Evolutionary conservation across 257 asterid species (phyloP).

Genomic region (Voacanga thouarsii): DNA sequence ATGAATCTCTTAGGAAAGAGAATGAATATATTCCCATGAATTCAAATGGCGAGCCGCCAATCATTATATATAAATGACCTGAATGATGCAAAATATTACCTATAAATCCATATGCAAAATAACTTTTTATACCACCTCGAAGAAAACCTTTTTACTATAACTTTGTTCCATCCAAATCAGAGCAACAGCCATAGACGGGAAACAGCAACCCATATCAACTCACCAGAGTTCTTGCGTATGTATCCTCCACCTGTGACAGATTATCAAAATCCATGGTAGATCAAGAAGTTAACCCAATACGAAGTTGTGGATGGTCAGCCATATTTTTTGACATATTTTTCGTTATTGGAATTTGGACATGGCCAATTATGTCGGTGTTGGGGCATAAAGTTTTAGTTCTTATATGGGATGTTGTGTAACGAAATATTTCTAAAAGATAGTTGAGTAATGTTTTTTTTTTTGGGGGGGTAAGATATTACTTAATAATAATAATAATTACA

Average conservation of each 20-base stretch:
- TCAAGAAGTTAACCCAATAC: constrained; percentile 33
- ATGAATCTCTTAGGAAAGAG: background rate
- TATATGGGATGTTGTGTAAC: constrained; percentile 53
- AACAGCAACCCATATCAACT: background rate
- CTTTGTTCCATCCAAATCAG: constrained; percentile 35
- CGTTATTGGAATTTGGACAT: constrained; percentile 42
- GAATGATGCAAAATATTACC: constrained; percentile 1
- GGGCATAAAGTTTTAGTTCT: constrained; percentile 33
- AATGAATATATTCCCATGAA: no score
- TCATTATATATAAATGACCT: background rate
- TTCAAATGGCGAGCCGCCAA: no score
- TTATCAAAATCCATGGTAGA: constrained; percentile 45
- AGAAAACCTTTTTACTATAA: constrained; percentile 41
- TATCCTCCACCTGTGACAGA: constrained; percentile 30
- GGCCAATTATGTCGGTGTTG: constrained; percentile 32
- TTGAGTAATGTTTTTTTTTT: constrained; percentile 25
- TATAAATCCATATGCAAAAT: background rate
- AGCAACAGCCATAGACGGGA: constrained; percentile 28
- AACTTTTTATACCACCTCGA: background rate
- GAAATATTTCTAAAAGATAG: constrained; percentile 28
- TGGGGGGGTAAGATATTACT: constrained; percentile 30
- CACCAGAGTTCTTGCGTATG: constrained; percentile 29
- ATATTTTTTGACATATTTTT: constrained; percentile 42
- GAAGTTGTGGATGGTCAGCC: constrained; percentile 34
- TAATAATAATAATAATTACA: constrained; percentile 27